These are phyloP conservation scores for Paecilomyces niveus DNA, from an alignment of 2,329 filamentous ascomycete genomes.

Conservation along the genomic window DNA sequence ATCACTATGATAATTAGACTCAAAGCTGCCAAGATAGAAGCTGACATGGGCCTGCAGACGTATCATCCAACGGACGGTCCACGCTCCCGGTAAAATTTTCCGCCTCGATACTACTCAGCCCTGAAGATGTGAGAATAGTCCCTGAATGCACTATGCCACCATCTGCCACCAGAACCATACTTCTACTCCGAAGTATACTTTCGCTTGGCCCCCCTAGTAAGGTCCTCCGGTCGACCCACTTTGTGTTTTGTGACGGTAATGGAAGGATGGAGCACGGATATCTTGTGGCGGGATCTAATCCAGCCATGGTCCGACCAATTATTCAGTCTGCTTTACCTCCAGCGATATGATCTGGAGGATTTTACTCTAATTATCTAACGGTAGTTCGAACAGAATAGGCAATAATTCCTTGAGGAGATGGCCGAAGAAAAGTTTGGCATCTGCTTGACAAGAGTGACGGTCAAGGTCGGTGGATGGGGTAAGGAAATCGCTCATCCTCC, in stretches of 20 bases:
- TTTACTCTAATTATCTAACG: background rate
- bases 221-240: background rate
- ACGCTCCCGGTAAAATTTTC: background rate
- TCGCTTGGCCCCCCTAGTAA: background rate
- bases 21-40: background rate
- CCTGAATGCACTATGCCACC: background rate
- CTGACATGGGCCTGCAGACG: background rate
- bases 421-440: background rate
- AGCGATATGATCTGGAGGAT: background rate
- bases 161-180: background rate
- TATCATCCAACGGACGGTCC: background rate
- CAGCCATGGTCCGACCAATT: background rate
- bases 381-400: background rate
- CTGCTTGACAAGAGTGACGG: background rate
- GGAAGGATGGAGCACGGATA: background rate
- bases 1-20: background rate
- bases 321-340: background rate
- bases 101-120: background rate
- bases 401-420: background rate
- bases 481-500: background rate
- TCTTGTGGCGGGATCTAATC: background rate
- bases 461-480: background rate
- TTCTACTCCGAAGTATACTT: background rate
- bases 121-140: background rate
- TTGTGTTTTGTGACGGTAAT: background rate